Evolutionary conservation across 1,284 basidiomycete genomes (phyloP).

Genomic region (Spongispora temasekensis): DNA sequence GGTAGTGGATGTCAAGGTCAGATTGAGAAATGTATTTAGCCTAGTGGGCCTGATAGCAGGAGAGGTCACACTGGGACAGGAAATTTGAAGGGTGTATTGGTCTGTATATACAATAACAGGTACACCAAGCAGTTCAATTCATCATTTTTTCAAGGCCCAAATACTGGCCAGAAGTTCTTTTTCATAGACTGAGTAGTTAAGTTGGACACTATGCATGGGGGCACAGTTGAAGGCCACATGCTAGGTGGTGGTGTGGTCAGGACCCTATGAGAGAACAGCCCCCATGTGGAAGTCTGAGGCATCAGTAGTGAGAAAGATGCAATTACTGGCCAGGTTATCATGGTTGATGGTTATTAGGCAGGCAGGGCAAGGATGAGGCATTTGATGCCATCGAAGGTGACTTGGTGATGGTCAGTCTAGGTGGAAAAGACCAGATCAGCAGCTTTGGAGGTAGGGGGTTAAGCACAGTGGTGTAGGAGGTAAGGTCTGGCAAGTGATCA

Average conservation of each 20-base stretch:
- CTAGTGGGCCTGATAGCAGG: background rate
- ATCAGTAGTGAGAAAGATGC: background rate
- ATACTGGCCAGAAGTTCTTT: background rate
- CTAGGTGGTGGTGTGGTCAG: background rate
- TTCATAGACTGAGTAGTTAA: background rate
- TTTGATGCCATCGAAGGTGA: slow-evolving; percentile 44
- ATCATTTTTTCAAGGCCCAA: background rate
- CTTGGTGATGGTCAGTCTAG: slow-evolving; percentile 28
- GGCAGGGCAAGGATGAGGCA: slow-evolving; percentile 24
- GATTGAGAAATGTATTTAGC: background rate
- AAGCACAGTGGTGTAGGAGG: background rate
- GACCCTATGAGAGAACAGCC: background rate
- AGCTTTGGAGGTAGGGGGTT: background rate
- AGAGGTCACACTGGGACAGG: background rate
- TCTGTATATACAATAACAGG: background rate
- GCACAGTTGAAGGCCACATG: background rate
- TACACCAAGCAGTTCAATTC: background rate
- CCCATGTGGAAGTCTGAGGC: background rate
- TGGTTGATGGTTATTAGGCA: slow-evolving; percentile 27
- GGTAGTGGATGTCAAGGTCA: background rate
- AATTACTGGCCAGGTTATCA: slow-evolving; percentile 3
- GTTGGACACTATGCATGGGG: background rate
- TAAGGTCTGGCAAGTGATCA: slow-evolving; percentile 16
- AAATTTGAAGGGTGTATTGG: background rate
- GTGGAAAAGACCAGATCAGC: slow-evolving; percentile 22